phyloP scores from a whole-genome alignment of 148 eudicot species.

The Euryodendron excelsum region DNA sequence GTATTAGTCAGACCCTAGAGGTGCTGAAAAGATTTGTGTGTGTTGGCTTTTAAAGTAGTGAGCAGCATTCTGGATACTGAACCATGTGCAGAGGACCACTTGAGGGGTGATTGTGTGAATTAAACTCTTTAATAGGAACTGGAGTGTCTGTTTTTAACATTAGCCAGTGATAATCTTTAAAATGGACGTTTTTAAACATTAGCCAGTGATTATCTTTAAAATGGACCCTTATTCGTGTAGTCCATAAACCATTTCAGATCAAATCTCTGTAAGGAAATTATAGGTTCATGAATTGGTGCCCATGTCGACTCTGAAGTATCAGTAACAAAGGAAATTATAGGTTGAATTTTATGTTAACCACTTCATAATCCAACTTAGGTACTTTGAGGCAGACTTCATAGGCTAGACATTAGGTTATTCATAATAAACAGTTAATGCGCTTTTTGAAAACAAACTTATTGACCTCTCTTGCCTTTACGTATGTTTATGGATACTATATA shows the following conservation, averaged over 20 bases:
- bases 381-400: not conserved
- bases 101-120: no score
- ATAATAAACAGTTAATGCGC: no score
- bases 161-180: not conserved
- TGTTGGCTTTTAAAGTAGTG: not conserved
- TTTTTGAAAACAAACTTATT: no score
- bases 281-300: not conserved
- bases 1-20: no score
- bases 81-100: not conserved
- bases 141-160: not conserved
- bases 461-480: no score
- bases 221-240: not conserved
- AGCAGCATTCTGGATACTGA: not conserved
- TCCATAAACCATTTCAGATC: no score
- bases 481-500: no score
- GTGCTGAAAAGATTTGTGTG: not conserved
- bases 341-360: not conserved
- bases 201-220: not conserved
- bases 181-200: no score
- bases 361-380: no score
- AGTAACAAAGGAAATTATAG: not conserved
- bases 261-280: not conserved
- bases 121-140: no score
- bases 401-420: not conserved
- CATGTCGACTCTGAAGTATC: not conserved